A percentile compares a stretch with the other conserved stretches of the same genome.
These are phyloP conservation scores for Clonostachys rosea DNA, from an alignment of 2,329 filamentous ascomycete species.

Conservation along the genomic window DNA sequence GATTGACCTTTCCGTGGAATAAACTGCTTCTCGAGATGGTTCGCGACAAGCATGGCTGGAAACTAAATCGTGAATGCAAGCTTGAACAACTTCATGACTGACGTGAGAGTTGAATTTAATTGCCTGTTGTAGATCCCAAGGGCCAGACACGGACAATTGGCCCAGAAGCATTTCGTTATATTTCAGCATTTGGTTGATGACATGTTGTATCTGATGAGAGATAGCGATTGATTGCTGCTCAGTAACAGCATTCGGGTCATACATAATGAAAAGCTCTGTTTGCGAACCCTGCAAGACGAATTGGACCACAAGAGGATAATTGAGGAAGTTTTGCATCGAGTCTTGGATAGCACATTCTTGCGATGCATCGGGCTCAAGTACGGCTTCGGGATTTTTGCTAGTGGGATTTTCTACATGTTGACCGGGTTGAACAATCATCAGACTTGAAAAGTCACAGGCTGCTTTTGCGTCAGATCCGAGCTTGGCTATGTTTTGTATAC, in stretches of 20 bases:
- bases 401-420: not conserved
- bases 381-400: too few species aligned
- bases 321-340: slow-evolving; percentile 8
- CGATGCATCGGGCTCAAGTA: too few species aligned
- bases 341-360: too few species aligned
- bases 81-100: not conserved
- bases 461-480: slow-evolving; percentile 3
- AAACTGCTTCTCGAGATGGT: not conserved
- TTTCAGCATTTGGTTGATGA: not conserved
- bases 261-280: slow-evolving; percentile 1
- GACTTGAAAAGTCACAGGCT: slow-evolving; percentile 8
- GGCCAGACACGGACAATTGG: too few species aligned
- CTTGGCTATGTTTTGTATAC: slow-evolving; percentile 10
- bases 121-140: not conserved
- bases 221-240: slow-evolving; percentile 1
- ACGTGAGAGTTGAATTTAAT: not conserved
- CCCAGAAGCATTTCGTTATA: too few species aligned
- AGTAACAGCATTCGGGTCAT: not conserved
- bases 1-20: not conserved
- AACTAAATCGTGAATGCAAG: not conserved
- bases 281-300: not conserved
- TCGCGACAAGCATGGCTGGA: not conserved
- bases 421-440: slow-evolving; percentile 1
- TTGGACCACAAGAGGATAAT: not conserved
- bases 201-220: slow-evolving; percentile 2